A percentile compares a stretch with the other conserved stretches of the same genome.
Evolutionary conservation across 1,139 yeast species (phyloP).

Genomic region (Eremothecium cymbalariae): DNA sequence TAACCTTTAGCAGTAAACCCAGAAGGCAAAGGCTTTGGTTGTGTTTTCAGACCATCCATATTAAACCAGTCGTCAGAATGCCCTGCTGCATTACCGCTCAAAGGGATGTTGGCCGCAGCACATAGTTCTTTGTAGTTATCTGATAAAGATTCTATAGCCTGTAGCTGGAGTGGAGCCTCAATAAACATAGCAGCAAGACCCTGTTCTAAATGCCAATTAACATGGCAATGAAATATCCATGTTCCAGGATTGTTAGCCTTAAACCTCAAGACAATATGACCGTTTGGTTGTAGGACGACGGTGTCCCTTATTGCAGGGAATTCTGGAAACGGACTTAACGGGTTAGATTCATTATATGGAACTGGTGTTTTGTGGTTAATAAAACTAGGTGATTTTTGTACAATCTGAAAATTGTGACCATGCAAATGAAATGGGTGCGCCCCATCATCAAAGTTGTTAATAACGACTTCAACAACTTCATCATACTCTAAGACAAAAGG

Average conservation of each 20-base stretch:
- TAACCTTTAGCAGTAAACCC: slow-evolving; percentile 68
- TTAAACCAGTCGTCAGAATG: slow-evolving; percentile 45
- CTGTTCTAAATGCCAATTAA: slow-evolving; percentile 75
- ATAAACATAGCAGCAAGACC: slow-evolving; percentile 62
- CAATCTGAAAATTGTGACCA: slow-evolving; percentile 66
- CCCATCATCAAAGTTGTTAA: slow-evolving; percentile 66
- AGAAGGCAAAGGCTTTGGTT: slow-evolving; percentile 48
- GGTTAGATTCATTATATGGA: slow-evolving; percentile 41
- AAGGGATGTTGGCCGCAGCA: slow-evolving; percentile 37
- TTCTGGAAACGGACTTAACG: slow-evolving; percentile 43
- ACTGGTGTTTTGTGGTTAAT: slow-evolving; percentile 37
- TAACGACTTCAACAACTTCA: slow-evolving; percentile 58
- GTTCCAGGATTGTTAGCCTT: slow-evolving; percentile 75
- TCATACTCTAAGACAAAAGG: slow-evolving; percentile 51
- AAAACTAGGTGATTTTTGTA: slow-evolving; percentile 46
- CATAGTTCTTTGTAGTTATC: slow-evolving; percentile 45
- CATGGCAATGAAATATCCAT: slow-evolving; percentile 79
- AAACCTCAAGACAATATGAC: slow-evolving; percentile 58
- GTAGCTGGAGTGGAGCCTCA: slow-evolving; percentile 54
- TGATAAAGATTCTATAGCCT: slow-evolving; percentile 37
- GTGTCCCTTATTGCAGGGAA: slow-evolving; percentile 61
- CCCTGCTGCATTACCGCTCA: slow-evolving; percentile 67
- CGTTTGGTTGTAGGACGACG: slow-evolving; percentile 53
- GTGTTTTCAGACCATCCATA: slow-evolving; percentile 49
- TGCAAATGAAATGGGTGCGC: slow-evolving; percentile 80